phyloP scores from a whole-genome alignment of 305 asterid genomes.

The Fraxinus floribunda region DNA sequence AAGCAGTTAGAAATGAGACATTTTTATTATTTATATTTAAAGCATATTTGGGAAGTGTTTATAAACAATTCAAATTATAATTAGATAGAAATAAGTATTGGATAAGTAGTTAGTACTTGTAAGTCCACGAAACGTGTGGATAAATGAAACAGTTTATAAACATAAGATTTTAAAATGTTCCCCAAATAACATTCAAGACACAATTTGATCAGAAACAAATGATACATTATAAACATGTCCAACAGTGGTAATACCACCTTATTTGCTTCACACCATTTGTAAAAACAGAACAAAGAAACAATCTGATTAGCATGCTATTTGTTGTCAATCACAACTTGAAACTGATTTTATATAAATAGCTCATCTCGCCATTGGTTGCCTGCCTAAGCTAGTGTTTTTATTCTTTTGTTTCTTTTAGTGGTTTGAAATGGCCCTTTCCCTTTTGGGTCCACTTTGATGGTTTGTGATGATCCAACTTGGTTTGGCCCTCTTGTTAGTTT shows the following conservation, averaged over 20 bases:
- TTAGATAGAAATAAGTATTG: not conserved
- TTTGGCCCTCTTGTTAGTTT: not conserved
- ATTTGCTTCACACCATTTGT: not conserved
- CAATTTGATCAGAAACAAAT: not conserved
- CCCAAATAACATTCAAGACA: not conserved
- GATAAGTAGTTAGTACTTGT: not conserved
- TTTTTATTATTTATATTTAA: not conserved
- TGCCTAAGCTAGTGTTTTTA: not conserved
- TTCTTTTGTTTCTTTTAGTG: not conserved
- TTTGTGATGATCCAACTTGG: not conserved
- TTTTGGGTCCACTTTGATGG: not conserved
- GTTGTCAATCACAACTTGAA: not conserved
- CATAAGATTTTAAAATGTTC: not conserved
- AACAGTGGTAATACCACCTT: not conserved
- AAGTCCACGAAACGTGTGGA: not conserved
- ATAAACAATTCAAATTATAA: not conserved
- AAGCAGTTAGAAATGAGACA: not conserved
- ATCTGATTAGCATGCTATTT: not conserved
- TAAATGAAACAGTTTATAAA: not conserved
- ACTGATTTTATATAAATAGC: not conserved
- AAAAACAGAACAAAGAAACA: not conserved
- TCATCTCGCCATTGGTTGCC: not conserved
- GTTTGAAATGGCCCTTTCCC: not conserved
- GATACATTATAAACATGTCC: conserved; percentile 4
- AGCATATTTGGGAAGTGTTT: not conserved